These are phyloP conservation scores for Paramyrothecium sp. DNA, from an alignment of 2,329 filamentous ascomycete species.

Conservation along the genomic window DNA sequence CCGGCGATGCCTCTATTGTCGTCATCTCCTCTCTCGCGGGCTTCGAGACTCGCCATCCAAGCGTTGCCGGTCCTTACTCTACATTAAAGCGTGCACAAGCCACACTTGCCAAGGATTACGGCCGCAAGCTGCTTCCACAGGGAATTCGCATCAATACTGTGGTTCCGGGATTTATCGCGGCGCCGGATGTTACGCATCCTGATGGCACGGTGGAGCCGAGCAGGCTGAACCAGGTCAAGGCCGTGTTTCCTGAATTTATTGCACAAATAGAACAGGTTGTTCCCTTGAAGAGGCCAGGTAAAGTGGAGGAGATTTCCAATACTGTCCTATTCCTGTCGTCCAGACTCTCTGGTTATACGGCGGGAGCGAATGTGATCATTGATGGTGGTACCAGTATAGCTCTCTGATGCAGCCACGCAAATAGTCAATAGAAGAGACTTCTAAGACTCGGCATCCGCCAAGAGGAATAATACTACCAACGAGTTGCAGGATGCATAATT, in stretches of 20 bases:
- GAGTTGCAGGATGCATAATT: too few species aligned
- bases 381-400: conserved; percentile 11
- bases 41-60: conserved; percentile 11
- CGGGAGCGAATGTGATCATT: conserved; percentile 15
- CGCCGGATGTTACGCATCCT: conserved; percentile 7
- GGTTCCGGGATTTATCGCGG: conserved; percentile 16
- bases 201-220: conserved; percentile 19
- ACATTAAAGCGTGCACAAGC: conserved; percentile 21
- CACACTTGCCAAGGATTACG: conserved; percentile 19
- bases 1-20: conserved; percentile 17
- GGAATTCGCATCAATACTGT: conserved; percentile 21
- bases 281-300: conserved; percentile 12
- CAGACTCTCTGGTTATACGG: conserved; percentile 14
- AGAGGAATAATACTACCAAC: too few species aligned
- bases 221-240: conserved; percentile 8
- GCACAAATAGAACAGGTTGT: conserved; percentile 8
- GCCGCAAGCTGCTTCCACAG: conserved; percentile 12
- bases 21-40: conserved; percentile 22
- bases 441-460: too few species aligned
- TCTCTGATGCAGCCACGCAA: too few species aligned
- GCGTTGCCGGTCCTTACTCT: conserved; percentile 13
- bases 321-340: conserved; percentile 20
- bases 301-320: conserved; percentile 18
- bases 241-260: conserved; percentile 7
- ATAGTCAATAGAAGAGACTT: too few species aligned